Evolutionary conservation across 352 stramenopile genomes (phyloP).

Genomic region (Globisporangium heterothallicum): DNA sequence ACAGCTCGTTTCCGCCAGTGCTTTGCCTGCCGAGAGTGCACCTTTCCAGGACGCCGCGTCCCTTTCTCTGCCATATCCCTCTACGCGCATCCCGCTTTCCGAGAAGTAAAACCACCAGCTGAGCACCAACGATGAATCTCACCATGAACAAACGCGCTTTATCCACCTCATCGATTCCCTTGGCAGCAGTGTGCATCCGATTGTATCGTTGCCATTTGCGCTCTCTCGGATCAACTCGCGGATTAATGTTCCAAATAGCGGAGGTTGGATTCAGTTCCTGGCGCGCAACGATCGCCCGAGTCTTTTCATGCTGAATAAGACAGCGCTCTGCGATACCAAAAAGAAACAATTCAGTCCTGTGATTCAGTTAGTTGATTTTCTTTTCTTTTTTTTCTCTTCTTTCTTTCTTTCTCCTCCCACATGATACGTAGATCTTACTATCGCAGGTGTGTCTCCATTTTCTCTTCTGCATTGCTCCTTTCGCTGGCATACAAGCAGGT

Average conservation of each 20-base stretch:
- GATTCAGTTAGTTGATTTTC: not conserved
- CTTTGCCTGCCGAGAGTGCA: not conserved
- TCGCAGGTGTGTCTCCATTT: not conserved
- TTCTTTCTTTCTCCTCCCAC: not conserved
- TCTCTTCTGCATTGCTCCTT: not conserved
- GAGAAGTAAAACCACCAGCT: not conserved
- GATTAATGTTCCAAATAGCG: no score
- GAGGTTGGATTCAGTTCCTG: no score
- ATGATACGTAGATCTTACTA: not conserved
- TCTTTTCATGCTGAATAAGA: not conserved
- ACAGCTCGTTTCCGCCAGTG: not conserved
- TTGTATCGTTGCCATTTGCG: no score
- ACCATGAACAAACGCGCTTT: not conserved
- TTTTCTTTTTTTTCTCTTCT: not conserved
- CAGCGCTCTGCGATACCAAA: not conserved
- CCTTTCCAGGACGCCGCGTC: not conserved
- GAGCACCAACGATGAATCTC: not conserved
- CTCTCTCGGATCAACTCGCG: no score
- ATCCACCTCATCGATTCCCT: not conserved
- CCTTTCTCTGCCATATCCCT: not conserved
- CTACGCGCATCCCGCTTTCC: not conserved
- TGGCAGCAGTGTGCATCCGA: no score
- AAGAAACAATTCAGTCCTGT: not conserved
- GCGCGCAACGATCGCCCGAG: not conserved
- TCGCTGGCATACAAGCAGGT: conserved; percentile 8